Conservation (phyloP, 2,329 filamentous ascomycete genomes). For the Calonectria multiphialidica region DNA sequence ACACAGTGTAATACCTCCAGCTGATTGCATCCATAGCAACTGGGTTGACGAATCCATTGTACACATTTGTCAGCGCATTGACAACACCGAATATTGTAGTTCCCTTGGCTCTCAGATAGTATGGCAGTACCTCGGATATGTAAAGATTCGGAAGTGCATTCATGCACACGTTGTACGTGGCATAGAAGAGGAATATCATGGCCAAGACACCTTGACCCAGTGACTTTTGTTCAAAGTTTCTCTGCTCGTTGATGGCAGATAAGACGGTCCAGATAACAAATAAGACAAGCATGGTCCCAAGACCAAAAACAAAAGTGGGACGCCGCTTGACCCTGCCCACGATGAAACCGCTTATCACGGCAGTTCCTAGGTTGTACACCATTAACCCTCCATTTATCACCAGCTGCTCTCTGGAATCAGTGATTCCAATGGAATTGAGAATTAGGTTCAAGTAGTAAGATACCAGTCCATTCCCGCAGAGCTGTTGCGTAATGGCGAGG, state of each 20-base stretch:
- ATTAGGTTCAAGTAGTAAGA: conserved; percentile 30
- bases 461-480: conserved; percentile 30
- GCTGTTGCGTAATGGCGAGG: conserved; percentile 31
- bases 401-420: neutral
- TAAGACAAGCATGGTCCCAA: neutral
- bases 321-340: neutral
- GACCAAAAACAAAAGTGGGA: neutral
- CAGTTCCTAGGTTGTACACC: neutral
- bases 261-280: conserved; percentile 16
- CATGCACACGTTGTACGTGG: conserved; percentile 13
- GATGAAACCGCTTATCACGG: neutral
- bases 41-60: conserved; percentile 12
- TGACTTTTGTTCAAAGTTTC: neutral
- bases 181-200: conserved; percentile 19
- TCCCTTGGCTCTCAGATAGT: conserved; percentile 11
- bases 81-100: conserved; percentile 13
- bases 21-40: conserved; percentile 9
- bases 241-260: conserved; percentile 10
- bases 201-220: conserved; percentile 6
- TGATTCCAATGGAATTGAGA: conserved; percentile 28
- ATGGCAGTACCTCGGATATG: conserved; percentile 13
- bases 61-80: neutral
- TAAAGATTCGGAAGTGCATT: neutral
- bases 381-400: conserved; percentile 13
- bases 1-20: conserved; percentile 16